These are phyloP conservation scores for Phytophthora cryptogea DNA, from an alignment of 352 stramenopile species.

Conservation along the genomic window DNA sequence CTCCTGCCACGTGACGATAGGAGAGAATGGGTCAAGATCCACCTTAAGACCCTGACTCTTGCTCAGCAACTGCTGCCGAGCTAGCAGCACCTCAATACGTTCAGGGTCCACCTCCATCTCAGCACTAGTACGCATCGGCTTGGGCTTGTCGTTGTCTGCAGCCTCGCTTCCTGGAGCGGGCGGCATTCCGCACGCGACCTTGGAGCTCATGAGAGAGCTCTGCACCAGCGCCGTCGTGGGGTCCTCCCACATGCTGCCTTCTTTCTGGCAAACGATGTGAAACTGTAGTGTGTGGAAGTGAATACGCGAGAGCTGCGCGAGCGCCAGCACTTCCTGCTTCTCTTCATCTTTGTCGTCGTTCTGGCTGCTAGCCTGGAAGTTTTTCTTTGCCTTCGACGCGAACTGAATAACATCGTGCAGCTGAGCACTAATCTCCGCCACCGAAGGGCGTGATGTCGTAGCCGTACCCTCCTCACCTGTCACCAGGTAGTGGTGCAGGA, in stretches of 20 bases:
- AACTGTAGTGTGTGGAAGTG: constrained; percentile 90
- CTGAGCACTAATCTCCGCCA: constrained; percentile 75
- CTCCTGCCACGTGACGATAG: constrained; percentile 70
- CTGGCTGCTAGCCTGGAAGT: constrained; percentile 39
- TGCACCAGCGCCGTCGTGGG: constrained; percentile 74
- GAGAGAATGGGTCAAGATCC: constrained; percentile 68
- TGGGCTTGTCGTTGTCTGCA: constrained; percentile 17
- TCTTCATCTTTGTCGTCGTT: constrained; percentile 20
- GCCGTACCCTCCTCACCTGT: constrained; percentile 73
- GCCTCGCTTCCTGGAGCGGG: constrained; percentile 30
- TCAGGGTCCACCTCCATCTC: constrained; percentile 77
- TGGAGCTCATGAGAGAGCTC: constrained; percentile 82
- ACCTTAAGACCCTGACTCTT: constrained; percentile 57
- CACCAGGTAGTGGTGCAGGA: constrained; percentile 82
- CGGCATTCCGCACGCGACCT: constrained; percentile 76
- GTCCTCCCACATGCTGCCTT: constrained; percentile 66
- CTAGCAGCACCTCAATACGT: constrained; percentile 71
- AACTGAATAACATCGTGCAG: constrained; percentile 75
- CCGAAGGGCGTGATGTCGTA: constrained; percentile 74
- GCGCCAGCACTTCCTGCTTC: constrained; percentile 39
- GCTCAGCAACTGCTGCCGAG: constrained; percentile 59
- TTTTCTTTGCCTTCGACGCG: constrained; percentile 45
- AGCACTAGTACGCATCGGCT: constrained; percentile 51
- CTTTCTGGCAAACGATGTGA: constrained; percentile 83
- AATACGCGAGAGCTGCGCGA: constrained; percentile 75